A percentile compares a stretch with the other conserved stretches of the same genome.
Conservation (phyloP, 305 asterid genomes). For the Solanum aculeatissimum region DNA sequence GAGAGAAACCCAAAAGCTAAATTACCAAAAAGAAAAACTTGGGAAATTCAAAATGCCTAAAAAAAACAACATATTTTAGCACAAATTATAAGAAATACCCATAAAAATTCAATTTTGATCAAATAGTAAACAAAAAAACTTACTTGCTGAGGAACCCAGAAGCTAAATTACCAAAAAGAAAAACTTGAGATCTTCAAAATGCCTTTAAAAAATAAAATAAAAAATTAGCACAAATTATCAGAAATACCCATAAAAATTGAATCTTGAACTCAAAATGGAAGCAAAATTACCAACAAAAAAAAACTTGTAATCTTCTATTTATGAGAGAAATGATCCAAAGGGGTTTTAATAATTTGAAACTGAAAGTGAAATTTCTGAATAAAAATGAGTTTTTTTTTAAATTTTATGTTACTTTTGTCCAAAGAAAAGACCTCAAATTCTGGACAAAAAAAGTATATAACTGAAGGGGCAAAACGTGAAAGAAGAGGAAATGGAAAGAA, state of each 20-base stretch:
- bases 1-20: background rate
- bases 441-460: background rate
- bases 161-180: background rate
- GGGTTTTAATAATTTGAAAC: background rate
- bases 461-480: background rate
- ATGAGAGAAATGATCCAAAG: background rate
- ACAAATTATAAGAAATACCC: background rate
- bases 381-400: background rate
- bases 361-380: background rate
- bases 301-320: background rate
- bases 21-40: background rate
- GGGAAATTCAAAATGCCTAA: background rate
- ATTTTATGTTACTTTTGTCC: background rate
- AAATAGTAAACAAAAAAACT: background rate
- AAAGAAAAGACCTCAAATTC: constrained; percentile 2
- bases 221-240: background rate
- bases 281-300: background rate
- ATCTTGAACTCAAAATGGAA: background rate
- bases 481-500: background rate
- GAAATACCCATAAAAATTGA: background rate
- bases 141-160: background rate
- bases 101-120: background rate
- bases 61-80: background rate
- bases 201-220: background rate
- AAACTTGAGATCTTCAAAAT: background rate